Conservation (phyloP, 2,329 filamentous ascomycete species). For the Orbilia oligospora region DNA sequence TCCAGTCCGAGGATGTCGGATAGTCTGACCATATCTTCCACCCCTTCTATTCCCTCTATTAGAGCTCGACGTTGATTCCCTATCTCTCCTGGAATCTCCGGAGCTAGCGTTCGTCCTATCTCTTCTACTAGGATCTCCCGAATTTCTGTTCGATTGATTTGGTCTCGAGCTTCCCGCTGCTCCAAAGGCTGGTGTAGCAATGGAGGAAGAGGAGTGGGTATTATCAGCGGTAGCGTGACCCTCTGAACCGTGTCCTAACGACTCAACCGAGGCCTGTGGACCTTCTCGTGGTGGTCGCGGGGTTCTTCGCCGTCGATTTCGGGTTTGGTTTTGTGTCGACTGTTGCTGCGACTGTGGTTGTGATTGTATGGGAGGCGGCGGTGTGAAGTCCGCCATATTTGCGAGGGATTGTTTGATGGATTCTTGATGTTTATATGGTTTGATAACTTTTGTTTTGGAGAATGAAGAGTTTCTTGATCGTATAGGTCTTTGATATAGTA, state of each 20-base stretch:
- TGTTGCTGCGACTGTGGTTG: slow-evolving; percentile 24
- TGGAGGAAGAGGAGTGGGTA: no score
- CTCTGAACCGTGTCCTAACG: slow-evolving; percentile 40
- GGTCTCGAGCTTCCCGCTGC: slow-evolving; percentile 39
- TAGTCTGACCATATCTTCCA: slow-evolving; percentile 15
- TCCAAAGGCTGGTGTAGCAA: not conserved
- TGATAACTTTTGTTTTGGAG: not conserved
- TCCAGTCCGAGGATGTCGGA: slow-evolving; percentile 14
- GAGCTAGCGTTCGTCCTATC: slow-evolving; percentile 12
- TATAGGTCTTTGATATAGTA: not conserved
- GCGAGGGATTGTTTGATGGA: slow-evolving; percentile 10
- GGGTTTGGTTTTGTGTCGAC: slow-evolving; percentile 36
- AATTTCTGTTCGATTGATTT: slow-evolving; percentile 12
- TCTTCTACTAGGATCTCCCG: not conserved
- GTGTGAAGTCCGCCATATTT: slow-evolving; percentile 44
- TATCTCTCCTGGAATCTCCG: slow-evolving; percentile 35
- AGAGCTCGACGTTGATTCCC: slow-evolving; percentile 44
- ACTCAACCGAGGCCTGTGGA: slow-evolving; percentile 39
- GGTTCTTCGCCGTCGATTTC: slow-evolving; percentile 39
- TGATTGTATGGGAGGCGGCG: slow-evolving; percentile 16
- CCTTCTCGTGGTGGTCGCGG: slow-evolving; percentile 48
- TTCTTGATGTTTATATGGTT: not conserved
- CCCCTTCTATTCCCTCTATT: slow-evolving; percentile 38
- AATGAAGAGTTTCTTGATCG: not conserved
- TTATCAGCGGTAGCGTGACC: slow-evolving; percentile 24